Percentiles rank a stretch among this genome's conserved stretches.
Evolutionary conservation across 208 protist genomes (phyloP).

Genomic region (Tritrichomonas musculus): DNA sequence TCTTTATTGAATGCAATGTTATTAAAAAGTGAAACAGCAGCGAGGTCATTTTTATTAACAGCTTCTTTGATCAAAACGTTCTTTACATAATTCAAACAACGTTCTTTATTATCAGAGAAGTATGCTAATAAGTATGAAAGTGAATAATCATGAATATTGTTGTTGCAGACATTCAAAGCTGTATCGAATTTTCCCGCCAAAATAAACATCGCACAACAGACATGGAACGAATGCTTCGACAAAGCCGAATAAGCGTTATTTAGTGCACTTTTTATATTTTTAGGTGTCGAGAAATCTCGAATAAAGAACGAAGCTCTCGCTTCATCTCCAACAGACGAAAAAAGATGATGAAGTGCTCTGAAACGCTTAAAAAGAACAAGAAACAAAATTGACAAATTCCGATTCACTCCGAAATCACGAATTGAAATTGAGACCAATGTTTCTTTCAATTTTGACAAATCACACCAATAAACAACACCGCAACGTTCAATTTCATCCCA

Average conservation of each 20-base stretch:
- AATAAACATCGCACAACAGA: neutral
- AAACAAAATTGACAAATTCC: neutral
- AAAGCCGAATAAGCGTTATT: conserved; percentile 8
- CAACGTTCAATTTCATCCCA: neutral
- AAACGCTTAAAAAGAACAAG: neutral
- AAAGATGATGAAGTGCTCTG: neutral
- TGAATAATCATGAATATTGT: neutral
- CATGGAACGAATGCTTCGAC: neutral
- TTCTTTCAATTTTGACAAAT: neutral
- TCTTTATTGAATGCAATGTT: neutral
- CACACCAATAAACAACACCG: neutral
- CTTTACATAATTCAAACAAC: neutral
- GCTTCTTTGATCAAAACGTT: neutral
- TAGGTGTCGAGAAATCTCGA: neutral
- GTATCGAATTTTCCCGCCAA: neutral
- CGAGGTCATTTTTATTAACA: neutral
- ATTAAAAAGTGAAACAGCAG: neutral
- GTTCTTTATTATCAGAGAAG: neutral
- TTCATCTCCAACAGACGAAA: neutral
- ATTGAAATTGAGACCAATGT: neutral
- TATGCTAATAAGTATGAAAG: neutral
- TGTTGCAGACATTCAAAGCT: neutral
- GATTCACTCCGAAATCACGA: neutral
- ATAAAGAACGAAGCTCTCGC: neutral
- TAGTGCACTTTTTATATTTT: neutral